Conservation (phyloP, 2,329 filamentous ascomycete genomes). For the Xylariomycetidae sp. region DNA sequence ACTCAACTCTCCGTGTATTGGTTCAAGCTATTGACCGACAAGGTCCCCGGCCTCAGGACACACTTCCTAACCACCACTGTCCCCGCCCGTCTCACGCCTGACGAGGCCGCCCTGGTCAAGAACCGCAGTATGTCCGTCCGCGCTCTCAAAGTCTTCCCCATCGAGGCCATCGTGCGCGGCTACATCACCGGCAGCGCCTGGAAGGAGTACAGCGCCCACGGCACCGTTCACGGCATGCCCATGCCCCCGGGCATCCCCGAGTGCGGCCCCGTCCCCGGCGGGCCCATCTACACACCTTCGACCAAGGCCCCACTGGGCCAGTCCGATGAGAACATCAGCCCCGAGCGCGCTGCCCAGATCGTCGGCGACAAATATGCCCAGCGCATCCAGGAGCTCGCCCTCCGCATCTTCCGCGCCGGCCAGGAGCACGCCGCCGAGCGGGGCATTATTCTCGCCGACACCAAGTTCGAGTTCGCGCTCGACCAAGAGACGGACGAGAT, state of each 20-base stretch:
- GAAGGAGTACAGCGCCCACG: constrained; percentile 66
- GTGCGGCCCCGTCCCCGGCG: constrained; percentile 61
- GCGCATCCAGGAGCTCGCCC: constrained; percentile 59
- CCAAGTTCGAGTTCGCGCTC: constrained; percentile 47
- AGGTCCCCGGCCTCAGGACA: constrained; percentile 43
- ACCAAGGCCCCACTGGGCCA: constrained; percentile 79
- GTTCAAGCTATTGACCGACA: constrained; percentile 44
- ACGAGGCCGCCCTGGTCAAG: constrained; percentile 48
- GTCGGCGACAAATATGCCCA: constrained; percentile 61
- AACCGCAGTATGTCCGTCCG: constrained; percentile 74
- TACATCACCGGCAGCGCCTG: constrained; percentile 86
- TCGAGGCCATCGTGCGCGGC: constrained; percentile 83
- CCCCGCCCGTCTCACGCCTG: constrained; percentile 26
- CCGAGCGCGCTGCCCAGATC: constrained; percentile 58
- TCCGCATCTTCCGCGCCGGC: constrained; percentile 60
- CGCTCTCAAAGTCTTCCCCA: constrained; percentile 67
- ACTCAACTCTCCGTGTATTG: constrained; percentile 45
- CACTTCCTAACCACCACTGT: constrained; percentile 42
- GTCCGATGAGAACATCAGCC: constrained; percentile 82
- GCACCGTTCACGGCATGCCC: constrained; percentile 75
- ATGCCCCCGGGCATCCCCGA: constrained; percentile 65
- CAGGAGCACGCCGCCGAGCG: constrained; percentile 58
- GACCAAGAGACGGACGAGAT: constrained; percentile 62
- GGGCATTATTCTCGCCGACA: constrained; percentile 69
- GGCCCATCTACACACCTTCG: constrained; percentile 69